Evolutionary conservation across 495 filamentous ascomycete genomes (phyloP).

Genomic region (Neurospora sp.): DNA sequence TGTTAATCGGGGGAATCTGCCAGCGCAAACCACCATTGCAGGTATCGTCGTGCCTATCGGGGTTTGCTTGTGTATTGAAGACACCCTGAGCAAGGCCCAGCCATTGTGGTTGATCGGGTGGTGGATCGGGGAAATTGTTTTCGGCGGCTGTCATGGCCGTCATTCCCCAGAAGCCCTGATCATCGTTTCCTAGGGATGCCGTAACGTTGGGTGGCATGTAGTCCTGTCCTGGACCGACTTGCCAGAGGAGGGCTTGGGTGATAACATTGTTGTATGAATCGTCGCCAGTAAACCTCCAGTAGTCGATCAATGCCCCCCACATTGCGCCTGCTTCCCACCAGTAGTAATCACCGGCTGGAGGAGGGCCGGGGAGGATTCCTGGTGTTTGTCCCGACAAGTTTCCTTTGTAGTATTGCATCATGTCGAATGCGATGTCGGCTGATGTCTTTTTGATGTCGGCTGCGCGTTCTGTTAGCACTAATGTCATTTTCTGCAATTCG

Average conservation of each 20-base stretch:
- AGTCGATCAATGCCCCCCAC: conserved; percentile 66
- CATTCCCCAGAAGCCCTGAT: conserved; percentile 71
- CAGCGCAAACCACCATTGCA: conserved; percentile 70
- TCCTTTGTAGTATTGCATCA: conserved; percentile 57
- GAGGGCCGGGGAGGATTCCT: conserved; percentile 51
- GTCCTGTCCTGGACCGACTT: conserved; percentile 54
- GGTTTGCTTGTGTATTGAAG: conserved; percentile 55
- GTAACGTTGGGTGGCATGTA: conserved; percentile 66
- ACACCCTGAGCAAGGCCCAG: conserved; percentile 67
- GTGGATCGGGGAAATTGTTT: conserved; percentile 55
- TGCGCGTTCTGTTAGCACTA: conserved; percentile 2
- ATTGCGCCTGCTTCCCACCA: conserved; percentile 67
- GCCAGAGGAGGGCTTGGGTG: conserved; percentile 53
- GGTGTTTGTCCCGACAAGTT: conserved; percentile 50
- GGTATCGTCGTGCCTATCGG: conserved; percentile 48
- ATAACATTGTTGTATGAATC: conserved; percentile 54
- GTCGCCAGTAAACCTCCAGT: conserved; percentile 70
- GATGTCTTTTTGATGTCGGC: conserved; percentile 22
- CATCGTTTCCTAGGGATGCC: conserved; percentile 71
- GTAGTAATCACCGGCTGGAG: conserved; percentile 41
- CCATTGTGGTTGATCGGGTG: conserved; percentile 51
- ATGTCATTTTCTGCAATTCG: background rate
- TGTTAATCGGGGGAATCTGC: conserved; percentile 72
- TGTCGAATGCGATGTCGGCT: conserved; percentile 39
- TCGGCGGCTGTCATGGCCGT: conserved; percentile 67